Conservation (phyloP, 768 basidiomycete species). For the Vishniacozyma victoriae region DNA sequence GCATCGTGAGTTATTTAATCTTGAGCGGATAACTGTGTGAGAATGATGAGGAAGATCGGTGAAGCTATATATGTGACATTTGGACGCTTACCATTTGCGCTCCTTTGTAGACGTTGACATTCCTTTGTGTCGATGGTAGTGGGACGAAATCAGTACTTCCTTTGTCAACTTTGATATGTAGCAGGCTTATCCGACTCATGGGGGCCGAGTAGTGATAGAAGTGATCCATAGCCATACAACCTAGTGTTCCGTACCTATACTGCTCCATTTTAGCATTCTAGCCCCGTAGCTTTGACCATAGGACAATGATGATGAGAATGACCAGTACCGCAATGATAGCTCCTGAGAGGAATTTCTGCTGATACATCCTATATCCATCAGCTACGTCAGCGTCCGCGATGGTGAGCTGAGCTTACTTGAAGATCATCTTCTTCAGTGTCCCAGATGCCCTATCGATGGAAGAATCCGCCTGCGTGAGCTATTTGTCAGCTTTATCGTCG, state of each 20-base stretch:
- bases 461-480: constrained; percentile 80
- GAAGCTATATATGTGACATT: no score
- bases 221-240: constrained; percentile 1
- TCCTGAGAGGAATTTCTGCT: constrained; percentile 81
- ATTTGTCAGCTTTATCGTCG: neutral
- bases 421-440: constrained; percentile 91
- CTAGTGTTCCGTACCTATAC: neutral
- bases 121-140: no score
- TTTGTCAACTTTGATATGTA: no score
- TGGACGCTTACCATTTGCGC: no score
- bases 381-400: constrained; percentile 2
- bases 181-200: no score
- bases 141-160: no score
- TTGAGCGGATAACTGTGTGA: constrained; percentile 3
- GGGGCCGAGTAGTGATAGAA: no score
- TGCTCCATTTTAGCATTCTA: no score
- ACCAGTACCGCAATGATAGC: constrained; percentile 80
- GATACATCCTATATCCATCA: constrained; percentile 74
- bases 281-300: constrained; percentile 39
- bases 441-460: constrained; percentile 86
- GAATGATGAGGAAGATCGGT: no score
- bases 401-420: constrained; percentile 59
- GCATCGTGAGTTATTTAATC: constrained; percentile 2
- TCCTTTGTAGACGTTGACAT: no score
- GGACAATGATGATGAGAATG: constrained; percentile 58